Evolutionary conservation across 2,329 filamentous ascomycete species (phyloP), one percentile per base, ranked within the genome.

Genomic region (Coniochaeta hoffmannii): DNA sequence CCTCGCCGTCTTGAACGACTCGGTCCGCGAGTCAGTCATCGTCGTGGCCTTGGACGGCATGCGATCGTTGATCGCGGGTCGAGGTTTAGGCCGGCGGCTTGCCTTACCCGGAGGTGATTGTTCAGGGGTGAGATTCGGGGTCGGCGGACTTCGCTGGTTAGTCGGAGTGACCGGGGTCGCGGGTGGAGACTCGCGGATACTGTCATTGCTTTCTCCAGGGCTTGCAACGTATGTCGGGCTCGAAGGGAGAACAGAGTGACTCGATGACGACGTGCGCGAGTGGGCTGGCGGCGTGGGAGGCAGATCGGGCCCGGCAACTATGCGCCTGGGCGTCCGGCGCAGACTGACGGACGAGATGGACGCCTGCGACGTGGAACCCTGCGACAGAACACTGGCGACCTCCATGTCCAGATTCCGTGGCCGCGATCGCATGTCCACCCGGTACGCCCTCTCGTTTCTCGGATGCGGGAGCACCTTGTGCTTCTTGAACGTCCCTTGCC

Each of bases 1-100:
- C 36, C 75, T 77, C 4, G 88, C 88, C 2, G 88, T 91, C 61
- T 74, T 84, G 64, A 90, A 91, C 1, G 88, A 90, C 54, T 86
- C 85, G 22, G 84, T 78, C 36, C 79, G 79, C n/a, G 81, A 84
- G 53, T 82, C 85, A 1, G 75, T 76, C 7, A n/a, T n/a, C n/a
- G n/a, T n/a, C n/a, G 77, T 85, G 10, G 76, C 69, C 58, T 80
- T 80, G 31, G 79, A 81, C 22, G 70, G 68, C 36, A 73, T 68
- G 32, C 79, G 77, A 59, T 84, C 78, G 59, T 69, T 70, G 46
- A 76, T 64, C 17, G 69, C 66, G 17, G 79, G 77, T 31, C 80
- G 78, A 49, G 74, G 57, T 64, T 72, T 74, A 15, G 76, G 70
- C 56, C 74, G 75, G 35, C 68, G 69, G 50, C 67, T 64, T 44